Base-by-base conservation (phyloP, 148 eudicot genomes). In the Fallopia convolvulus region DNA sequence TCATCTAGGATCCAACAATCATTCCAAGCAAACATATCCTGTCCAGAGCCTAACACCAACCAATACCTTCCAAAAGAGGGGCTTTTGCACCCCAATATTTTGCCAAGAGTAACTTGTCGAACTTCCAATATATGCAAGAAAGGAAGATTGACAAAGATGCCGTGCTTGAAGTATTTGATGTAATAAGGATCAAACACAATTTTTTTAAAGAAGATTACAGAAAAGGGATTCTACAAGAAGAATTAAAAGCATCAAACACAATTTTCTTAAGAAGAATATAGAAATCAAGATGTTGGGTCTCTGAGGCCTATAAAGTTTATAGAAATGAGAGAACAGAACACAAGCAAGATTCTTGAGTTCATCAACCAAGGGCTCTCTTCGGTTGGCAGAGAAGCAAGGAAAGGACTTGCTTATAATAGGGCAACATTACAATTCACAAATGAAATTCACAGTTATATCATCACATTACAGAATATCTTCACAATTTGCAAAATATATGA, bases 41-140 rank as follows among this genome's bases (percentile, higher is more conserved):
- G 39, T 2, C 39, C 39, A 33, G 39, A 33, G 39, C 30, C 30
- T 26, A 26, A 26, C 30, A 26, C 30, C 30, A 26, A 26, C 39
- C 39, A 33, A 33, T 33, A 33, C 39, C 2, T 26, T 26, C 39
- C 39, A 33, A 3, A 33, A 33, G 39, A 33, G 3, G 39, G 2
- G 39, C 39, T 33, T 33, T 33, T 33, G 39, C 39, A 33, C 39
- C 3, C 39, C 39, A 33, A 33, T 33, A 33, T 2, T 2, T 33
- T 33, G 39, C 39, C 39, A 33, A 33, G 39, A 33, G 2, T 33
- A 33, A 33, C 39, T 33, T 95, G 30, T 26, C 30, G 30, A 26
- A 26, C 30, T 26, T 26, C 30, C 30, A 26, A 0, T 26, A 26
- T 26, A 26, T 26, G 30, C 30, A 26, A 26, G 30, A 26, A 26